A percentile compares a stretch with the other conserved stretches of the same genome.
phyloP scores from a whole-genome alignment of 768 basidiomycete species.

The Omphalotus guepiniiformis region DNA sequence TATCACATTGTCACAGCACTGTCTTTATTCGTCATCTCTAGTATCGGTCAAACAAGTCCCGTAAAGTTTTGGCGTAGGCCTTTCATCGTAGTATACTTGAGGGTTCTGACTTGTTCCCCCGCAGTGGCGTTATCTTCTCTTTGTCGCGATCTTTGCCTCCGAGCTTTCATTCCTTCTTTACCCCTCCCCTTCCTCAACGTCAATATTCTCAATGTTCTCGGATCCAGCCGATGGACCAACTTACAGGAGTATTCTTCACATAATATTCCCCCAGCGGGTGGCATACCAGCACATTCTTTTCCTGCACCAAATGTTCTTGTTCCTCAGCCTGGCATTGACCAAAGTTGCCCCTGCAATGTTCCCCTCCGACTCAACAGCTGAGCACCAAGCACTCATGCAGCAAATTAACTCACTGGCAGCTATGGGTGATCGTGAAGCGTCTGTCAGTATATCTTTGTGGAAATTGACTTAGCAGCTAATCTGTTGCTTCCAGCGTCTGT shows the following conservation, averaged over 20 bases:
- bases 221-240: constrained; percentile 15
- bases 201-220: constrained; percentile 13
- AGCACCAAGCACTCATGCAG: constrained; percentile 37
- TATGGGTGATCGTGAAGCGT: constrained; percentile 56
- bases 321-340: constrained; percentile 67
- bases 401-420: constrained; percentile 37
- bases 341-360: constrained; percentile 68
- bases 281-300: constrained; percentile 75
- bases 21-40: constrained; percentile 57
- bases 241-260: constrained; percentile 28
- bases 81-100: constrained; percentile 6
- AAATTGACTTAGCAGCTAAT: neutral
- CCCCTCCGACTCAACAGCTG: constrained; percentile 35
- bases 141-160: constrained; percentile 51
- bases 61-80: constrained; percentile 66
- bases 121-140: constrained; percentile 82
- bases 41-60: constrained; percentile 54
- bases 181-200: constrained; percentile 39
- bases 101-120: neutral
- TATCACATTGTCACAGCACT: constrained; percentile 64
- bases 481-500: constrained; percentile 39
- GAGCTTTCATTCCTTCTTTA: constrained; percentile 66
- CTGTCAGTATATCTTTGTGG: constrained; percentile 9
- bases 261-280: constrained; percentile 58
- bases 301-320: constrained; percentile 74